phyloP scores from a whole-genome alignment of 2,329 filamentous ascomycete species.

The Triangularia verruculosa region DNA sequence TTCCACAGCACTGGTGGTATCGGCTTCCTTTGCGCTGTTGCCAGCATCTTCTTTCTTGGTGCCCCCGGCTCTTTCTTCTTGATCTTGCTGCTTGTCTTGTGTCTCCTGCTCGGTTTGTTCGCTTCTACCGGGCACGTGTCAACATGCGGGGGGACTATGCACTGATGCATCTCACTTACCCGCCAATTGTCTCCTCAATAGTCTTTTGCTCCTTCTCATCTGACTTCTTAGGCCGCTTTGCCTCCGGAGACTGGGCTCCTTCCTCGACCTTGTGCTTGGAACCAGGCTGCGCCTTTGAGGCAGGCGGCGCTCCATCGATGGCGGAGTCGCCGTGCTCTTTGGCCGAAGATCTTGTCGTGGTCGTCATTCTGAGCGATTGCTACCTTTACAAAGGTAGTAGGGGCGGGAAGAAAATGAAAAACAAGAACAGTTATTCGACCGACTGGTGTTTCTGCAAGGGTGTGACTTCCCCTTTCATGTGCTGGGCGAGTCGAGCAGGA shows the following conservation, averaged over 20 bases:
- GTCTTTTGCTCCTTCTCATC: constrained; percentile 46
- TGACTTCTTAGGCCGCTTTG: constrained; percentile 39
- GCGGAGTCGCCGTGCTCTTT: constrained; percentile 16
- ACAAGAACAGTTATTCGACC: background rate
- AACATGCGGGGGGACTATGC: background rate
- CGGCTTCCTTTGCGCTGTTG: background rate
- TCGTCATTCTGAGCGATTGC: constrained; percentile 14
- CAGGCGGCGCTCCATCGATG: background rate
- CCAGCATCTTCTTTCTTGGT: background rate
- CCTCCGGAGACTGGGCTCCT: constrained; percentile 33
- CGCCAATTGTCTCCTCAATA: constrained; percentile 42
- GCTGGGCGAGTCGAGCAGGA: background rate
- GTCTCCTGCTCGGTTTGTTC: background rate
- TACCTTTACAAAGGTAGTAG: no score
- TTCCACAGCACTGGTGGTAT: constrained; percentile 31
- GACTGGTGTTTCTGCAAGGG: background rate
- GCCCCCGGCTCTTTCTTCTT: background rate
- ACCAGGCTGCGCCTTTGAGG: constrained; percentile 26
- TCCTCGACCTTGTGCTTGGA: constrained; percentile 36
- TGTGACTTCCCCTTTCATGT: background rate
- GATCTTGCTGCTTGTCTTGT: background rate
- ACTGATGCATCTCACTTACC: background rate
- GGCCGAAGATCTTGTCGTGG: constrained; percentile 22
- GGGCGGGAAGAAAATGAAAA: background rate
- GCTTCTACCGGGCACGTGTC: background rate